Evolutionary conservation across 1,284 basidiomycete genomes (phyloP), one percentile per base, ranked within the genome.

Genomic region (Neolentinus lepideus): DNA sequence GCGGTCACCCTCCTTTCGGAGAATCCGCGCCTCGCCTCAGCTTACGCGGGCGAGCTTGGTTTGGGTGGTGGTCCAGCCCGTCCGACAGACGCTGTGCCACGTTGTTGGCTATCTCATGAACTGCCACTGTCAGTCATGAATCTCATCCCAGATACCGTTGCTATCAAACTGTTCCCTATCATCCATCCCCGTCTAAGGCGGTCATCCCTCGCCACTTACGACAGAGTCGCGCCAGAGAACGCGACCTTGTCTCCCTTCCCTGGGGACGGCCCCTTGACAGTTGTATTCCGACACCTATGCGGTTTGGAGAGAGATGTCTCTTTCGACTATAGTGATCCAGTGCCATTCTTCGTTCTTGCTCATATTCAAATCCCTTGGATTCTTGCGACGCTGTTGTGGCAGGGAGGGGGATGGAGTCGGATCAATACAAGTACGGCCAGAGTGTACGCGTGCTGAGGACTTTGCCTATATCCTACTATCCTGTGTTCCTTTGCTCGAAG

Each of bases 401-500:
- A 54, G 14, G 55, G 60, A 24, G 53, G 54, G n/a, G 51, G 52
- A 8, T 62, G 60, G 60, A 62, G 59, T 26, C 53, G 56, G 26
- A 57, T 62, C 19, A 62, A 62, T 31, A 59, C 60, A 19, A 62
- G 60, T 46, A 62, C 60, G 9, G 56, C 56, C 29, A 38, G 59
- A 24, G 53, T 62, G 4, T 62, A 60, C 50, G 59, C 57, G 26
- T 60, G 59, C 35, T 60, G 43, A 46, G n/a, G 12, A 16, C 3
- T 4, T 43, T 43, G 12, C 8, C 4, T 43, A n/a, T 43, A 4
- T 16, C n/a, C n/a, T n/a, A n/a, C n/a, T n/a, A n/a, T n/a, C n/a
- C n/a, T n/a, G n/a, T n/a, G n/a, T n/a, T n/a, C n/a, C n/a, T n/a
- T n/a, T n/a, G n/a, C n/a, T n/a, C n/a, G n/a, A n/a, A n/a, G n/a